These are phyloP conservation scores for Kitagawia praeruptora DNA, from an alignment of 129 eudicot species.

Conservation along the genomic window DNA sequence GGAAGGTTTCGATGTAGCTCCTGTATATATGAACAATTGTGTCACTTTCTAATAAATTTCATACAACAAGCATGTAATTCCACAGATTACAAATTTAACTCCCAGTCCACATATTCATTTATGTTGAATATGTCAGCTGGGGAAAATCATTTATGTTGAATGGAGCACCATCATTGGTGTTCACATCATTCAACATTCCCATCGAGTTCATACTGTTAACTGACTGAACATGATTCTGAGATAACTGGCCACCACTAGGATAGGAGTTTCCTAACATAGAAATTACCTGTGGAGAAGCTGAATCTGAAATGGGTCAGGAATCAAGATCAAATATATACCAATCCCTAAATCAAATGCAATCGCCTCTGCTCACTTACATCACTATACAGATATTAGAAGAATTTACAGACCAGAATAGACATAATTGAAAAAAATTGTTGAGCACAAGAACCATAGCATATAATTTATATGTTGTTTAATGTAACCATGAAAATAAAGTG, in stretches of 20 bases:
- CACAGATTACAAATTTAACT: too few species aligned
- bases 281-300: conserved; percentile 93
- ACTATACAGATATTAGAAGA: background rate
- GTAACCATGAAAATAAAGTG: background rate
- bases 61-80: too few species aligned
- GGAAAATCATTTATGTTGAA: conserved; percentile 93
- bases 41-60: too few species aligned
- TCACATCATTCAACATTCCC: conserved; percentile 78
- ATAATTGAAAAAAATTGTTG: background rate
- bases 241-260: conserved; percentile 73
- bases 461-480: background rate
- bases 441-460: background rate
- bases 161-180: conserved; percentile 75
- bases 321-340: background rate
- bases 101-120: too few species aligned
- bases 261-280: conserved; percentile 93
- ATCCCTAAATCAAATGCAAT: background rate
- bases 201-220: conserved; percentile 52
- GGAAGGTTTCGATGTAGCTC: too few species aligned
- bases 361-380: background rate
- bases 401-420: background rate
- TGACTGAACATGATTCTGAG: conserved; percentile 68
- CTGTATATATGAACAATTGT: too few species aligned
- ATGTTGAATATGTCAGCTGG: too few species aligned
- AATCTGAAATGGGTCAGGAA: conserved; percentile 17